These are phyloP conservation scores for Crithidia bombi DNA, from an alignment of 208 protist species.

Conservation along the genomic window DNA sequence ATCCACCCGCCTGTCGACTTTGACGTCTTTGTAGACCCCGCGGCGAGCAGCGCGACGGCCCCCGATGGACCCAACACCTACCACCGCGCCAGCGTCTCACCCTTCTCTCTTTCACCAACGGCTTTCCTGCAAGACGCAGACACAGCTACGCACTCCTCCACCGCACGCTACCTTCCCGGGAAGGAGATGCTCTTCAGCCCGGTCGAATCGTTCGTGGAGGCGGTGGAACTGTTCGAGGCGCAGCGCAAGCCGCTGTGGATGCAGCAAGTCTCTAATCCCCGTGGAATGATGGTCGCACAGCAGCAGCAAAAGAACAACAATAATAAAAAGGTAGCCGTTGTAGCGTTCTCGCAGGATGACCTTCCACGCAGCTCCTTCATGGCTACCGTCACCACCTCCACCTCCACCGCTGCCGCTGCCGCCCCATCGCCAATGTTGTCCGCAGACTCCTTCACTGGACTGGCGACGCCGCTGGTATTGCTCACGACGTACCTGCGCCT, in stretches of 20 bases:
- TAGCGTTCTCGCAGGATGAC: slow-evolving; percentile 1
- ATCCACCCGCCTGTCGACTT: slow-evolving; percentile 8
- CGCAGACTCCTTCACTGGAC: slow-evolving; percentile 39
- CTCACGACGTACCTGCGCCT: slow-evolving; percentile 83
- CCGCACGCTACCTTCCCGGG: slow-evolving; percentile 23
- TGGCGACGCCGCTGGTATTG: slow-evolving; percentile 71
- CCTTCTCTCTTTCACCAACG: background rate
- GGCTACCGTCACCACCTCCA: too few species aligned
- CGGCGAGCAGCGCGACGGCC: background rate
- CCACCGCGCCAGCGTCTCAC: background rate
- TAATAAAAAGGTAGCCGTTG: background rate
- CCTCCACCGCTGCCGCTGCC: background rate
- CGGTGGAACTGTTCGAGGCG: slow-evolving; percentile 28
- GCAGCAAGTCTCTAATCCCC: background rate
- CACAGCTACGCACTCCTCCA: background rate
- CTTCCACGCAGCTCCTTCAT: background rate
- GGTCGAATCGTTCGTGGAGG: slow-evolving; percentile 27
- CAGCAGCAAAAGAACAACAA: too few species aligned
- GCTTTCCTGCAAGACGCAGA: background rate
- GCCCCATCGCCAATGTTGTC: slow-evolving; percentile 13
- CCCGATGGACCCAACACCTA: background rate
- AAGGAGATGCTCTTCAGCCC: slow-evolving; percentile 10
- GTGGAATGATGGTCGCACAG: background rate
- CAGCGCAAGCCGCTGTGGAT: slow-evolving; percentile 25
- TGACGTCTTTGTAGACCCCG: background rate